Evolutionary conservation across 176 grass and related monocot species (phyloP), one percentile per base, ranked within the genome.

Genomic region (Paspalum notatum): DNA sequence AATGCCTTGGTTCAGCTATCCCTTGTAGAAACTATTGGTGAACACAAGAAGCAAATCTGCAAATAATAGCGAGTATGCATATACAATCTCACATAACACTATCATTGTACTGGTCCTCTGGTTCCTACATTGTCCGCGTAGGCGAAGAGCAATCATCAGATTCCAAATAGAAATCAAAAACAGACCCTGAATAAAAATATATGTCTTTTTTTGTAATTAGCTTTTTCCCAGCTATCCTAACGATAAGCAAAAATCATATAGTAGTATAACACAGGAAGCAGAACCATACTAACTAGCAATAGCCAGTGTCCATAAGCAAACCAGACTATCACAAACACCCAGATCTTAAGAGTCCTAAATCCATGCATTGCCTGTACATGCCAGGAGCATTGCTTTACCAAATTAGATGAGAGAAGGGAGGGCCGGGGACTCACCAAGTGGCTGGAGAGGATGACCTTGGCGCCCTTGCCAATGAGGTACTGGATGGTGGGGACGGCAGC

Each of bases 361-460:
- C 80, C 52, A 49, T 80, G 68, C 81, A 88, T 88, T 84, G 80
- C n/a, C 5, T 22, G 18, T 32, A 7, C 1, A 43, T 15, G 16
- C 12, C 22, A 66, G 66, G 27, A 79, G 45, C 49, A 27, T 8
- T 20, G 1, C 69, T 43, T 67, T 6, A 24, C n/a, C 32, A n/a
- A 7, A 56, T 48, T 21, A 25, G 10, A 62, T 8, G 37, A 17
- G 79, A 64, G 44, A 32, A 7, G 17, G 39, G 40, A 65, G 43
- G 44, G 48, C 48, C 9, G 56, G 61, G 54, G 41, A 50, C 84
- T 78, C 74, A 92, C 90, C 90, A 92, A 41, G 78, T 93, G 91
- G 72, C 91, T 93, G 48, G 84, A 85, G 64, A 93, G 91, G 84
- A 93, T 90, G 87, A 93, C 87, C 69, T 87, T 93, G 72, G 91